Conservation (phyloP, 371 early-diverging fungal species). For the Nematocida sp. region DNA sequence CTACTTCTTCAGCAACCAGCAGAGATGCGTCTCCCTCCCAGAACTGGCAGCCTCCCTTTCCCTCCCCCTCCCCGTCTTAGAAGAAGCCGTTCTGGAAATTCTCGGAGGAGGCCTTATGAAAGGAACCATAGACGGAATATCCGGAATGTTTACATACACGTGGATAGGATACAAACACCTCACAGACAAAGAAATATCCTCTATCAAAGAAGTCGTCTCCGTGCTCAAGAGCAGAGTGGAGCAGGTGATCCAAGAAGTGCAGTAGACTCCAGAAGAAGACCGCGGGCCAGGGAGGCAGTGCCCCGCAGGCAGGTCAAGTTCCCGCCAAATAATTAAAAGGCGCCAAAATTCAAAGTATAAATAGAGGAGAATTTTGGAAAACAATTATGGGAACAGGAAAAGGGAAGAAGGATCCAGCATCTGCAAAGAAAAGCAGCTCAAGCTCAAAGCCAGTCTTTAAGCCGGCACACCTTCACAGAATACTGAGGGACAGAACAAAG, state of each 20-base stretch:
- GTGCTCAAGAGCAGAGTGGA: slow-evolving; percentile 13
- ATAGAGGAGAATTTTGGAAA: slow-evolving; percentile 34
- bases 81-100: slow-evolving; percentile 16
- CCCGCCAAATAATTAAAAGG: slow-evolving; percentile 42
- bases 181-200: neutral
- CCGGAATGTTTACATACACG: slow-evolving; percentile 20
- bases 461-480: slow-evolving; percentile 61
- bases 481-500: slow-evolving; percentile 59
- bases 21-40: slow-evolving; percentile 14
- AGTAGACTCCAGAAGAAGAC: neutral
- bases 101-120: slow-evolving; percentile 34
- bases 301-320: slow-evolving; percentile 3
- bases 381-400: slow-evolving; percentile 40
- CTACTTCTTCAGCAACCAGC: slow-evolving; percentile 42
- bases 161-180: slow-evolving; percentile 51
- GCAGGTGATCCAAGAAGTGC: neutral
- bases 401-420: slow-evolving; percentile 64
- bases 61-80: neutral
- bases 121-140: slow-evolving; percentile 38
- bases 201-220: neutral
- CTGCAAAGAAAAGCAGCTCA: slow-evolving; percentile 50
- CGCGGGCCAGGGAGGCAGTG: neutral
- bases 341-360: slow-evolving; percentile 53
- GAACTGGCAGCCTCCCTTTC: slow-evolving; percentile 7
- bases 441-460: slow-evolving; percentile 53